These are phyloP conservation scores for Isatis tinctoria DNA, from an alignment of 345 rosid genomes.

Conservation along the genomic window DNA sequence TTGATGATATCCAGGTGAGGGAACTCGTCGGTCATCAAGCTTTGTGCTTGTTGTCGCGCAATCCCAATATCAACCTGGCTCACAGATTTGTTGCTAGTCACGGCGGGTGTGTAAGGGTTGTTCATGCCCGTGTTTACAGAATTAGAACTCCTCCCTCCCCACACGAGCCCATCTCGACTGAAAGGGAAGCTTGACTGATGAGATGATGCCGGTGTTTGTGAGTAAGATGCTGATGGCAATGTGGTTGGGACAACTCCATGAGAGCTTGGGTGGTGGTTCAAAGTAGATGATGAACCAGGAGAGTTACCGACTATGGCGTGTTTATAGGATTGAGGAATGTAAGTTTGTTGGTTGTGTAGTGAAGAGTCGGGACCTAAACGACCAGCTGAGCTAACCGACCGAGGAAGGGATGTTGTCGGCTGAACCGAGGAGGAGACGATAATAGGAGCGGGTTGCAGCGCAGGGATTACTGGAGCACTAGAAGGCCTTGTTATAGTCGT, in stretches of 20 bases:
- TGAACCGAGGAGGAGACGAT: conserved; percentile 46
- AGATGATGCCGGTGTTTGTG: conserved; percentile 40
- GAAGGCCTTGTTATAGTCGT: conserved; percentile 78
- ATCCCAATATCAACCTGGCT: conserved; percentile 32
- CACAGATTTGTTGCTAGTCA: conserved; percentile 17
- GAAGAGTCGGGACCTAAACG: conserved; percentile 67
- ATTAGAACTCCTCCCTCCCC: conserved; percentile 48
- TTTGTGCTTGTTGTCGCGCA: conserved; percentile 49
- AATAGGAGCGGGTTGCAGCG: conserved; percentile 46
- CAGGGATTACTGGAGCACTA: conserved; percentile 80
- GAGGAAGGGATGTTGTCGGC: conserved; percentile 60
- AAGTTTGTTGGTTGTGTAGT: conserved; percentile 46
- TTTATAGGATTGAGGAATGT: conserved; percentile 69
- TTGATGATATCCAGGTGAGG: conserved; percentile 98
- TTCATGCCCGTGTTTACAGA: conserved; percentile 15
- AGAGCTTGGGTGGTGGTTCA: conserved; percentile 41
- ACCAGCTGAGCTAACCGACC: conserved; percentile 83
- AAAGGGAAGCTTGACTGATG: conserved; percentile 53
- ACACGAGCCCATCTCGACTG: conserved; percentile 29
- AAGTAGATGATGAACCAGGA: conserved; percentile 45
- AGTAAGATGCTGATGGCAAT: conserved; percentile 36
- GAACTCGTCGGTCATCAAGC: conserved; percentile 66
- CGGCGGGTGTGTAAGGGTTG: conserved; percentile 6
- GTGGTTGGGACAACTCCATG: conserved; percentile 47
- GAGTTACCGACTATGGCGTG: conserved; percentile 75